Percentiles rank a stretch among this genome's conserved stretches.
These are phyloP conservation scores for Dillenia turbinata DNA, from an alignment of 164 flowering plant genomes.

Conservation along the genomic window DNA sequence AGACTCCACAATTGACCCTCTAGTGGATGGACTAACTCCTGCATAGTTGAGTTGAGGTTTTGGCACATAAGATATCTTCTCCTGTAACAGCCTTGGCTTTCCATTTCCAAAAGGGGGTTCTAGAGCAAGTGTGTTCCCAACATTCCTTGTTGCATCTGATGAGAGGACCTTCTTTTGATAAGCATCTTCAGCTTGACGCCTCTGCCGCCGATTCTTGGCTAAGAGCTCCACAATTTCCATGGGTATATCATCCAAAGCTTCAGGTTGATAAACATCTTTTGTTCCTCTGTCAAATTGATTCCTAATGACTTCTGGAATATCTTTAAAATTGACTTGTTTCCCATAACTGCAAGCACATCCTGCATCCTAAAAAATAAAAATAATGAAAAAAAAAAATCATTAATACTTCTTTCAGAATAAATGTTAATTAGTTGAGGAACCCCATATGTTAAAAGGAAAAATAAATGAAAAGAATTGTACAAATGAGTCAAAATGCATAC, in stretches of 20 bases:
- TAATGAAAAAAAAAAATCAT: no score
- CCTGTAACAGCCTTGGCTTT: conserved; percentile 15
- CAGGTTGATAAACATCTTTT: conserved; percentile 24
- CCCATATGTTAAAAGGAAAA: no score
- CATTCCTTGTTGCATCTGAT: conserved; percentile 12
- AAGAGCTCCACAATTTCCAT: conserved; percentile 87
- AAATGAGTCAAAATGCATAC: no score
- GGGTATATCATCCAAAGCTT: conserved; percentile 60
- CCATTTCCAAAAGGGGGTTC: conserved; percentile 22
- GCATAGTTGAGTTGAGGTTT: conserved; percentile 19
- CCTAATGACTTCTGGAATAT: conserved; percentile 13
- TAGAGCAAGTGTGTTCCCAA: conserved; percentile 11
- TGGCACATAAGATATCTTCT: conserved; percentile 14
- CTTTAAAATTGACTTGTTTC: conserved; percentile 15
- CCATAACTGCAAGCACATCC: conserved; percentile 17
- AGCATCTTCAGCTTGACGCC: conserved; percentile 33
- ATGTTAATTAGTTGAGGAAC: no score
- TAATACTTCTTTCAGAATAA: no score
- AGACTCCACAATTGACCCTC: conserved; percentile 12
- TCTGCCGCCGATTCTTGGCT: conserved; percentile 74
- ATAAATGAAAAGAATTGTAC: no score
- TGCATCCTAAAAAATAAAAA: conserved; percentile 18
- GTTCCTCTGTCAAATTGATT: conserved; percentile 4
- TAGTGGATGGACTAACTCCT: conserved; percentile 7
- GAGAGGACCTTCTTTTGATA: not conserved